A percentile compares a stretch with the other conserved stretches of the same genome.
phyloP scores from a whole-genome alignment of 2,329 filamentous ascomycete species.

The Sporothrix pallida region DNA sequence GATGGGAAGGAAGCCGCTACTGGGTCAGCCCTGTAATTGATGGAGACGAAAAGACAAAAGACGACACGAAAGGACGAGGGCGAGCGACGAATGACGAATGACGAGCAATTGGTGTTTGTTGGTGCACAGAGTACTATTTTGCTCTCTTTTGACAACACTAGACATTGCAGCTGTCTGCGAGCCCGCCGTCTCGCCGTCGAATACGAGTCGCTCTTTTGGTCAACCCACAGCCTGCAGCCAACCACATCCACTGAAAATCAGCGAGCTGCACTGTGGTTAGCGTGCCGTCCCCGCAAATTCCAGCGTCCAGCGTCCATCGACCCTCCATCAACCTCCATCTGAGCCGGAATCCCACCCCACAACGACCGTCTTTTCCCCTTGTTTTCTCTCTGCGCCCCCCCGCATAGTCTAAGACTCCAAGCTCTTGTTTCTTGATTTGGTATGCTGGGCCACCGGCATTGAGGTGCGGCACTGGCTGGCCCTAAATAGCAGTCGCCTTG shows the following conservation, averaged over 20 bases:
- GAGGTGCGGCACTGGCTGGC: neutral
- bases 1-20: neutral
- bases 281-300: conserved; percentile 13
- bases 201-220: conserved; percentile 11
- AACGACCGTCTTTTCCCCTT: neutral
- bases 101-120: neutral
- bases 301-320: neutral
- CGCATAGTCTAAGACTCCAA: neutral
- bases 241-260: neutral
- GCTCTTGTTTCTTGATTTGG: neutral
- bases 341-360: neutral
- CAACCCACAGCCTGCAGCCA: neutral
- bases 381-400: neutral
- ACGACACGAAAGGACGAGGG: neutral
- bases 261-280: neutral
- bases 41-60: neutral
- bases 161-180: neutral
- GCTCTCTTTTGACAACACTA: neutral
- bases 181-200: neutral
- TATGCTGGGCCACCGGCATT: neutral
- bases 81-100: no score
- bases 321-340: neutral
- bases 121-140: neutral
- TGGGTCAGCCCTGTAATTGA: neutral
- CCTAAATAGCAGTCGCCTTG: neutral